A percentile compares a stretch with the other conserved stretches of the same genome.
Conservation (phyloP, 2,329 filamentous ascomycete species). For the Fusarium denticulatum region DNA sequence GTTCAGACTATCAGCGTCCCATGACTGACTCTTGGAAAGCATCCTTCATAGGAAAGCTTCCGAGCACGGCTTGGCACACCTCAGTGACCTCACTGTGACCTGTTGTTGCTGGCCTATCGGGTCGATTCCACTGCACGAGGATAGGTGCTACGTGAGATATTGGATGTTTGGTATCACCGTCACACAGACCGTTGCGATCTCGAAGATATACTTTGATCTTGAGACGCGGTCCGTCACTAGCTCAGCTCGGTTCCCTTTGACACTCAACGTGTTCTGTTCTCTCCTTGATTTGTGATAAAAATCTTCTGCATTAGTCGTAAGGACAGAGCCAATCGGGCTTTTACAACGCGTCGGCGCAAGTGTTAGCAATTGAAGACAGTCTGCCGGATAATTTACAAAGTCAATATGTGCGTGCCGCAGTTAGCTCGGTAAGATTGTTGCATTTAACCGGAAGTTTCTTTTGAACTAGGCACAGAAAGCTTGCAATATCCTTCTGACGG, state of each 20-base stretch:
- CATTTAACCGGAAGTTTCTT: not conserved
- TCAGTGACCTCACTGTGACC: not conserved
- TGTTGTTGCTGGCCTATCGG: constrained; percentile 5
- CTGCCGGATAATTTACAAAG: not conserved
- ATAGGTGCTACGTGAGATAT: not conserved
- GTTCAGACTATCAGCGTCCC: not conserved
- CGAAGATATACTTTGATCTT: constrained; percentile 9
- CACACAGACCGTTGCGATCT: not conserved
- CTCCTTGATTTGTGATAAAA: not conserved
- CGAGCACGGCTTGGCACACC: not conserved
- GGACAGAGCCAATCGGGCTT: not conserved
- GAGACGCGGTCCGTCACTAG: constrained; percentile 4
- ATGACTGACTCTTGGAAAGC: not conserved
- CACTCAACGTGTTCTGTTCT: not conserved
- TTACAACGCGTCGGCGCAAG: not conserved
- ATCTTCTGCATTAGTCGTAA: not conserved
- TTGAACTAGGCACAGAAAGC: not conserved
- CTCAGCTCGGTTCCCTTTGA: not conserved
- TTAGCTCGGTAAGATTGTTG: not conserved
- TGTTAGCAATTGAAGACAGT: not conserved
- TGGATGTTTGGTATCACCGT: not conserved
- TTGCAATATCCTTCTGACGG: not conserved
- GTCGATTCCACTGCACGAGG: constrained; percentile 2
- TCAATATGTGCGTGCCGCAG: not conserved
- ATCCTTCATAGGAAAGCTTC: not conserved